Percentiles rank a stretch among this genome's conserved stretches.
Conservation (phyloP, 75 land plant species). For the Sequoiadendron giganteum region DNA sequence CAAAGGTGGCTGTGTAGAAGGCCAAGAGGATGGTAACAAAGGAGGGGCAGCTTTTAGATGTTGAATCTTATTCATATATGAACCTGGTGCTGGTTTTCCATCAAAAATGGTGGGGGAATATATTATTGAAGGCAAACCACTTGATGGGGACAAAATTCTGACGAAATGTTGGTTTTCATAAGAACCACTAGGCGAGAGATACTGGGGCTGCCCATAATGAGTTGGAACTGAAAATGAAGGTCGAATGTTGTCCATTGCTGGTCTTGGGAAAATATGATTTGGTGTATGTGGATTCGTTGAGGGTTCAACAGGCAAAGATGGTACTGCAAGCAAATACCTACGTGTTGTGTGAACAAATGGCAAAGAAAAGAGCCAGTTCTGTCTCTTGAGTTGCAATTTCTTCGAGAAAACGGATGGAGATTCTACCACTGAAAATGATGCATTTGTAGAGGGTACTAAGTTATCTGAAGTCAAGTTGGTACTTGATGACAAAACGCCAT, state of each 20-base stretch:
- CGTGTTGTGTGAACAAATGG: neutral
- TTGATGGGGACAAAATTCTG: neutral
- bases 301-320: constrained; percentile 7
- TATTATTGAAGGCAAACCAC: neutral
- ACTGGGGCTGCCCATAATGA: neutral
- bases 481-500: neutral
- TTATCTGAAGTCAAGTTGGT: neutral
- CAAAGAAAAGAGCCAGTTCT: neutral
- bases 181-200: neutral
- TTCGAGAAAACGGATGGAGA: neutral
- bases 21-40: neutral
- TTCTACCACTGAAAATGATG: neutral
- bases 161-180: neutral
- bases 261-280: constrained; percentile 1
- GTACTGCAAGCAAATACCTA: neutral
- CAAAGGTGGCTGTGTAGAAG: neutral
- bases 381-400: neutral
- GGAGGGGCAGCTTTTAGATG: constrained; percentile 2
- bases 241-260: neutral
- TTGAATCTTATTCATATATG: neutral
- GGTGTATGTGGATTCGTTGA: neutral
- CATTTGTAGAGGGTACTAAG: neutral
- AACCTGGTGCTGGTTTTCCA: neutral
- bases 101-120: neutral
- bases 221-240: neutral